A percentile compares a stretch with the other conserved stretches of the same genome.
Conservation (phyloP, 148 eudicot species). For the Chenopodium formosanum region DNA sequence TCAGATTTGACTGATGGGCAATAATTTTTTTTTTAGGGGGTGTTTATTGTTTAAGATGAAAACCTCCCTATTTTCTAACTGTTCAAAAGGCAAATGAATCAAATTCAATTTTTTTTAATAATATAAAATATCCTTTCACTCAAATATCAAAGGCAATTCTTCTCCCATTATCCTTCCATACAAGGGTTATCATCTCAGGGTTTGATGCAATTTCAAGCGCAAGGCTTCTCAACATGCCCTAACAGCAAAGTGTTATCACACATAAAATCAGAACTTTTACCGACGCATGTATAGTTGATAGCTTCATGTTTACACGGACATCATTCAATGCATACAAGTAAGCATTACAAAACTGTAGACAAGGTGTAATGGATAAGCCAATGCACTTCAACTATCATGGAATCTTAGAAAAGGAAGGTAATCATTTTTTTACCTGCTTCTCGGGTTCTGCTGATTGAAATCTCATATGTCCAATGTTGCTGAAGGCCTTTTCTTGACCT, state of each 20-base stretch:
- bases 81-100: neutral
- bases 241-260: neutral
- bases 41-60: neutral
- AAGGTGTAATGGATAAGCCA: neutral
- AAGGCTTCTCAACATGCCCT: neutral
- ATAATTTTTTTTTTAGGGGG: neutral
- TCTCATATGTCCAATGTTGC: slow-evolving; percentile 53
- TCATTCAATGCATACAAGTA: neutral
- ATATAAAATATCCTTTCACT: neutral
- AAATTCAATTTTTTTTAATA: neutral
- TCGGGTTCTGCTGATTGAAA: slow-evolving; percentile 56
- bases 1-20: neutral
- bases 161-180: neutral
- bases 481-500: slow-evolving; percentile 52
- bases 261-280: neutral
- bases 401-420: neutral
- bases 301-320: neutral
- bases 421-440: slow-evolving; percentile 49
- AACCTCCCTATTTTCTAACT: neutral
- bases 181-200: neutral
- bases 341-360: neutral
- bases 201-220: neutral
- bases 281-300: neutral
- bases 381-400: neutral
- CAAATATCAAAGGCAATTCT: neutral